phyloP scores from a whole-genome alignment of 768 basidiomycete species.

The Mycena metata region DNA sequence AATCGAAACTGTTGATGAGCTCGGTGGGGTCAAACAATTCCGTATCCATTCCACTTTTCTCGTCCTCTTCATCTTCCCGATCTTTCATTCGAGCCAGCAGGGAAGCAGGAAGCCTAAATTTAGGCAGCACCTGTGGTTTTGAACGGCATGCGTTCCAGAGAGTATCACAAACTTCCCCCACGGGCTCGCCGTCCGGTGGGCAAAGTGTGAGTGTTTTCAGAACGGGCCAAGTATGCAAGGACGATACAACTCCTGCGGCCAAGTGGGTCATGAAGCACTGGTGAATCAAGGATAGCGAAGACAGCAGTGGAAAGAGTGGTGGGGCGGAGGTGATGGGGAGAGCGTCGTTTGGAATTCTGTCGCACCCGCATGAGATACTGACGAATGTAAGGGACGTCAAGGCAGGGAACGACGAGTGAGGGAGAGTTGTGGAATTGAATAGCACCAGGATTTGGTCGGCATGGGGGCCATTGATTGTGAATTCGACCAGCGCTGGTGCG shows the following conservation, averaged over 20 bases:
- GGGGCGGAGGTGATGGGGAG: not conserved
- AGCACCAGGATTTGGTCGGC: constrained; percentile 1
- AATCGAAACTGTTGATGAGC: not conserved
- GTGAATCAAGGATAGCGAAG: too few species aligned
- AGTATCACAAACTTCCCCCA: too few species aligned
- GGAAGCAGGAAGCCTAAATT: not conserved
- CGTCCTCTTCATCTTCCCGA: not conserved
- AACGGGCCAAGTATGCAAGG: too few species aligned
- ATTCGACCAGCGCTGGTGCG: not conserved
- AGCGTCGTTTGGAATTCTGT: not conserved
- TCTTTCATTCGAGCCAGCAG: too few species aligned
- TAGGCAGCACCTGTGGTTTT: not conserved
- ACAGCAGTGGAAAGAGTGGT: not conserved
- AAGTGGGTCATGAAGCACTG: too few species aligned
- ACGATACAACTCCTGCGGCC: too few species aligned
- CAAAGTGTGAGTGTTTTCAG: too few species aligned
- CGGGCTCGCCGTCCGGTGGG: too few species aligned
- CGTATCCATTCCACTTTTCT: not conserved
- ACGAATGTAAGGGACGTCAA: constrained; percentile 5
- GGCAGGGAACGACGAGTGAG: constrained; percentile 3
- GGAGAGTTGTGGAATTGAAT: not conserved
- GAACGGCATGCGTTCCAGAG: not conserved
- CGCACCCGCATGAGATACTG: not conserved
- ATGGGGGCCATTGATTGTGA: not conserved
- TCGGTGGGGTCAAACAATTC: constrained; percentile 5